Evolutionary conservation across 352 stramenopile species (phyloP), one percentile per base, ranked within the genome.

Genomic region (Globisporangium lucens): DNA sequence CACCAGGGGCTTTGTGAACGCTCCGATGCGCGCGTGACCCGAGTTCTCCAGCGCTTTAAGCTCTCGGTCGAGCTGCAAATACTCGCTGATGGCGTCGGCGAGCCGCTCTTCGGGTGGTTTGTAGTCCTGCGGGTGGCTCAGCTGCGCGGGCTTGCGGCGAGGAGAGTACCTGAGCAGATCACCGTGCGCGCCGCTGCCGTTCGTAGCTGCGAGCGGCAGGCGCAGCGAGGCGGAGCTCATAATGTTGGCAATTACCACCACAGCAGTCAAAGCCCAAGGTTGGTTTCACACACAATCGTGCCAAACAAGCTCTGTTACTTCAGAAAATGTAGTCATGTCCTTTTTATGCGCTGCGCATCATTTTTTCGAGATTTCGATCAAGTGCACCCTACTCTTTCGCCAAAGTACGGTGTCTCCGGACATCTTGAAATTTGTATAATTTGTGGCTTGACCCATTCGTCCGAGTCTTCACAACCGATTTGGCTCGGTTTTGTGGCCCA

Each of bases 21-120:
- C 78, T 24, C 84, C 84, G 2, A 91, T 49, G 36, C 76, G 77
- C 20, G 65, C 75, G 51, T 91, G 76, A 1, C 79, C 80, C 4
- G 82, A 90, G 63, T 74, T 87, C 52, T 93, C 84, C 9, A 93
- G 78, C 36, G 89, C 75, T 66, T 85, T 75, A 29, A 93, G 57
- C 65, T 91, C 82, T 2, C 63, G 71, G 58, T 88, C 81, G 1
- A 87, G 68, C 1, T 65, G 57, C 17, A 46, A 4, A 41, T 73
- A 85, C 60, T 82, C 69, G 2, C 57, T 52, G 8, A 69, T 36
- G 2, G 70, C 61, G 5, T 70, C 69, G 22, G 27, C 52, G 8
- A 81, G 73, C 0, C 77, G 73, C 12, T 78, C 70, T 2, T 68
- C 51, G 2, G 75, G 72, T 4, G 69, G 69, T 43, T 71, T 67